Percentiles rank a stretch among this genome's conserved stretches.
Evolutionary conservation across 2,329 filamentous ascomycete species (phyloP).

Genomic region (Aureobasidium subglaciale): DNA sequence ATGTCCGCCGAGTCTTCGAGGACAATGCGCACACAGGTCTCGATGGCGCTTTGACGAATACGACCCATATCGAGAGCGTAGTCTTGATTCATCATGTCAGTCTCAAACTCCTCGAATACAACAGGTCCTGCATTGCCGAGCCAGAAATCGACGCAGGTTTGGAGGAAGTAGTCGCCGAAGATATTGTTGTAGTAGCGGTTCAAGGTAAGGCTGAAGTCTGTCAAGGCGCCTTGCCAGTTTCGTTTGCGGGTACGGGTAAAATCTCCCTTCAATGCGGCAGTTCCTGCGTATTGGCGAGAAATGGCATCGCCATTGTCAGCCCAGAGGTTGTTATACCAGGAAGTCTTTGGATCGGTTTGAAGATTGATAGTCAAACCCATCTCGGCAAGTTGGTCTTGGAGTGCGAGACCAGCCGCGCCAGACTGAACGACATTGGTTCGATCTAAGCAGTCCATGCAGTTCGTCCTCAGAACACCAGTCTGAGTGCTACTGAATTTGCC

Average conservation of each 20-base stretch:
- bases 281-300: slow-evolving; percentile 91
- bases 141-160: slow-evolving; percentile 89
- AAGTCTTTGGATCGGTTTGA: slow-evolving; percentile 68
- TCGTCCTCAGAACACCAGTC: slow-evolving; percentile 76
- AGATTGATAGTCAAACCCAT: slow-evolving; percentile 71
- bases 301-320: slow-evolving; percentile 96
- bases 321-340: slow-evolving; percentile 96
- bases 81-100: slow-evolving; percentile 86
- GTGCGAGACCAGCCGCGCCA: slow-evolving; percentile 73
- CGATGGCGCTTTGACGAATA: slow-evolving; percentile 81
- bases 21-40: slow-evolving; percentile 79
- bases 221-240: slow-evolving; percentile 83
- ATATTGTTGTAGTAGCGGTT: slow-evolving; percentile 78
- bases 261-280: slow-evolving; percentile 91
- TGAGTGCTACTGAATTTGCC: slow-evolving; percentile 46
- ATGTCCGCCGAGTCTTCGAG: slow-evolving; percentile 80
- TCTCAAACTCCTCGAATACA: slow-evolving; percentile 91
- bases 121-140: slow-evolving; percentile 78
- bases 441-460: slow-evolving; percentile 98
- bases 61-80: slow-evolving; percentile 80
- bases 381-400: slow-evolving; percentile 70
- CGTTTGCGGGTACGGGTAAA: slow-evolving; percentile 88
- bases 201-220: slow-evolving; percentile 82
- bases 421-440: slow-evolving; percentile 94
- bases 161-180: slow-evolving; percentile 95